phyloP scores from a whole-genome alignment of 257 asterid species.

The Henckelia pumila region DNA sequence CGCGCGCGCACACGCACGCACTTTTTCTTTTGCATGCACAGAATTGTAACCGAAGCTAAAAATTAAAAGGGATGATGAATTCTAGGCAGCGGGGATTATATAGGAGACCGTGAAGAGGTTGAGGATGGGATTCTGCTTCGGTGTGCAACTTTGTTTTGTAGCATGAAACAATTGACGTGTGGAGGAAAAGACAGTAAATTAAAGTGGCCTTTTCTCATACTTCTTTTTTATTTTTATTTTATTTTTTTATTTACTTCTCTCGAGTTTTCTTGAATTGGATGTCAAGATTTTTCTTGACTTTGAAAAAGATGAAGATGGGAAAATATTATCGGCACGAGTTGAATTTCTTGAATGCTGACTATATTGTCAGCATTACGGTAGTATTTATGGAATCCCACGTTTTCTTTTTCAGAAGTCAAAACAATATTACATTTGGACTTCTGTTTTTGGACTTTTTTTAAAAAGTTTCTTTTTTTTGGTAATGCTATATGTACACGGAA shows the following conservation, averaged over 20 bases:
- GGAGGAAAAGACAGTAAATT: background rate
- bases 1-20: no score
- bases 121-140: background rate
- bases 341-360: background rate
- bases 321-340: background rate
- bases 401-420: no score
- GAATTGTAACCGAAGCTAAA: background rate
- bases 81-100: no score
- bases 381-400: no score
- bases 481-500: no score
- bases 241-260: no score
- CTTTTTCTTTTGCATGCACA: conserved; percentile 10
- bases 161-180: conserved; percentile 1
- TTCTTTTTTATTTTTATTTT: no score
- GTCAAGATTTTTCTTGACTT: background rate
- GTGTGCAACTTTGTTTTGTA: conserved; percentile 4
- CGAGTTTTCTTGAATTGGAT: background rate
- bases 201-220: background rate
- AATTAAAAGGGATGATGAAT: conserved; percentile 2
- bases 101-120: background rate
- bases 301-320: background rate
- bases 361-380: no score
- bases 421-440: no score
- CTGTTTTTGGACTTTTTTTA: no score
- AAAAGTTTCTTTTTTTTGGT: no score